Base-by-base conservation (phyloP, 495 filamentous ascomycete species). In the Penicillium soppii region DNA sequence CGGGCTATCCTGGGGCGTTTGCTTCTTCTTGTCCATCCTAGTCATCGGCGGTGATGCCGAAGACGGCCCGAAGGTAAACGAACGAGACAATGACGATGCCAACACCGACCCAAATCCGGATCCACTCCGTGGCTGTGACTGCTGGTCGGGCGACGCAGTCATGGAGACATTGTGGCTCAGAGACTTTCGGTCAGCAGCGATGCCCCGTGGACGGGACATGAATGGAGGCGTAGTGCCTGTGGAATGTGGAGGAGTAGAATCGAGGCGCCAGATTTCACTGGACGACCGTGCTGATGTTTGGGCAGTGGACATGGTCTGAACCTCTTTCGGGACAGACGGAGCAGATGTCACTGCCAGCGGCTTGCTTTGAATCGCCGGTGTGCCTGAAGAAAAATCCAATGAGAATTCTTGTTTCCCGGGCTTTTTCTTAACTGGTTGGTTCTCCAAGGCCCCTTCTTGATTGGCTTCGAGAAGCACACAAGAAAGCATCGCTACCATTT, bases 401-500 rank as follows among this genome's bases (percentile, higher is more conserved):
- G 72, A 62, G 36, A 69, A 69, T 5, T 51, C 56, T n/a, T 50
- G 58, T n/a, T 68, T 56, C 7, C 62, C 59, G 8, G 44, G 45
- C 4, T 33, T 47, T 17, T 26, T 39, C 6, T 58, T 49, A 15
- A 30, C 55, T 61, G 30, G 60, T 40, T 33, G 44, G 25, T 43
- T 53, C 41, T 58, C 58, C 53, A 57, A 47, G 7, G 36, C 43
- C 9, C 47, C 56, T 30, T 67, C 69, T 6, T 54, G 50, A 44
- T 66, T 70, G 10, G 83, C 77, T 50, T 95, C 89, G 42, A 83
- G 83, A 47, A 97, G 86, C 37, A 96, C 84, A 62, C 91, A 95
- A 1, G 91, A 87, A 10, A 97, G 79, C 92, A 96, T 95, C 27
- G 91, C 92, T 15, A 96, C 75, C 92, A 96, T 96, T 65, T 97